Evolutionary conservation across 83 land plant genomes (phyloP), one percentile per base, ranked within the genome.

Genomic region (Thuja plicata): DNA sequence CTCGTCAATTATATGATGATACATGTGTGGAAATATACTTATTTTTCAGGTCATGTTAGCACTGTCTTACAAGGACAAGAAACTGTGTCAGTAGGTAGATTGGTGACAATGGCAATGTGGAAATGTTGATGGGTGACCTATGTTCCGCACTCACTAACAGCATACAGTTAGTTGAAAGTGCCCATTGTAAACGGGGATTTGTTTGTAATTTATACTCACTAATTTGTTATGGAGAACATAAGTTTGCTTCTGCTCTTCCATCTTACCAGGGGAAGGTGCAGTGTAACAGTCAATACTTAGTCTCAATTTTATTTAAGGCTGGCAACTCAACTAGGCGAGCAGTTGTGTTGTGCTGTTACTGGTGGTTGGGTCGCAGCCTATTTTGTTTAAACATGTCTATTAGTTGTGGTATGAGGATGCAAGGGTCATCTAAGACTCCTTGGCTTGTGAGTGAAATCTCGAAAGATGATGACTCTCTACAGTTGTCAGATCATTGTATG

Each of bases 121-220:
- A 76, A 50, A 82, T 45, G 52, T 24, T 45, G 85, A 82, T 82
- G 85, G 85, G 85, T 3, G 85, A 82, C 54, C 52, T 27, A 54
- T 82, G 54, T 82, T 82, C 48, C 13, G 50, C 85, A 45, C 85
- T 82, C 79, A 34, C 85, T 82, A 82, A 82, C 85, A 82, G 24
- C 52, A 82, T 46, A 82, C 52, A 46, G 85, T 45, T 82, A 45
- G 54, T 82, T 45, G 54, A 45, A 45, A 82, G 85, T 45, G 85
- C 52, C 85, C 85, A 82, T 43, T 43, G 32, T 82, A 82, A 82
- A 43, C 48, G 85, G 85, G 85, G 30, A 82, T 82, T 82, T 82
- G 85, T 82, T 82, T 82, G 85, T 82, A 82, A 82, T 82, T 45
- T 82, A 82, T 82, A 82, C 85, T 83, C 54, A 83, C 85, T 83